phyloP scores from a whole-genome alignment of 2,329 filamentous ascomycete species.

The Zasmidium angulare region DNA sequence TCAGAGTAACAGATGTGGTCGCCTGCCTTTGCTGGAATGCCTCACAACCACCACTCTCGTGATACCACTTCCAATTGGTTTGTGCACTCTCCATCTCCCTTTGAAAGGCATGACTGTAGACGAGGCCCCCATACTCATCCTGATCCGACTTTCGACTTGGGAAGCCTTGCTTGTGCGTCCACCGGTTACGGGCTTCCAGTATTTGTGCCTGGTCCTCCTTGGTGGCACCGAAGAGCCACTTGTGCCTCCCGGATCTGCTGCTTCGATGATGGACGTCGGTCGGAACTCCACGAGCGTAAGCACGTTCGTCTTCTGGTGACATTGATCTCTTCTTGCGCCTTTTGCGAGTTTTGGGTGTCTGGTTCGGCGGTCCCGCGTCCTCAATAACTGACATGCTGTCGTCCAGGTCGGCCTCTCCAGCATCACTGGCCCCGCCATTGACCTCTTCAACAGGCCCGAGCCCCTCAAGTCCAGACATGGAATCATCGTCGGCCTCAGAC shows the following conservation, averaged over 20 bases:
- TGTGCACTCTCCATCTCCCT: conserved; percentile 46
- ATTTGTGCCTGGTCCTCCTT: conserved; percentile 51
- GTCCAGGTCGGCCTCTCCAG: conserved; percentile 39
- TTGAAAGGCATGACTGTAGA: conserved; percentile 46
- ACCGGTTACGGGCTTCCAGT: conserved; percentile 51
- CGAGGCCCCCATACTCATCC: conserved; percentile 39
- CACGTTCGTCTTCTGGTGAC: background rate
- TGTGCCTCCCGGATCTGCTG: conserved; percentile 46
- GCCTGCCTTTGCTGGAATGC: conserved; percentile 46
- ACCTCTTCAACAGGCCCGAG: conserved; percentile 26
- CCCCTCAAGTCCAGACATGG: conserved; percentile 36
- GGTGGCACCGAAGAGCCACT: conserved; percentile 52
- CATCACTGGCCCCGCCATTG: conserved; percentile 34
- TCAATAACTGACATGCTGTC: conserved; percentile 18
- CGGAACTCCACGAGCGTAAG: conserved; percentile 26
- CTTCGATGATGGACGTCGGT: conserved; percentile 19
- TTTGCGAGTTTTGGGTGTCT: background rate
- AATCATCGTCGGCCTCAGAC: conserved; percentile 28
- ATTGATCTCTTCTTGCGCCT: background rate
- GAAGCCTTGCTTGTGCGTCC: conserved; percentile 52
- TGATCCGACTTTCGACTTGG: conserved; percentile 45
- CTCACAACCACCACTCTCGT: conserved; percentile 40
- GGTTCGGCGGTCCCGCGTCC: background rate
- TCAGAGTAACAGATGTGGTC: conserved; percentile 34
- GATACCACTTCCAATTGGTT: conserved; percentile 56